Percentiles rank a stretch among this genome's conserved stretches.
These are phyloP conservation scores for Hymenoscyphus salicellus DNA, from an alignment of 2,329 filamentous ascomycete species.

Conservation along the genomic window DNA sequence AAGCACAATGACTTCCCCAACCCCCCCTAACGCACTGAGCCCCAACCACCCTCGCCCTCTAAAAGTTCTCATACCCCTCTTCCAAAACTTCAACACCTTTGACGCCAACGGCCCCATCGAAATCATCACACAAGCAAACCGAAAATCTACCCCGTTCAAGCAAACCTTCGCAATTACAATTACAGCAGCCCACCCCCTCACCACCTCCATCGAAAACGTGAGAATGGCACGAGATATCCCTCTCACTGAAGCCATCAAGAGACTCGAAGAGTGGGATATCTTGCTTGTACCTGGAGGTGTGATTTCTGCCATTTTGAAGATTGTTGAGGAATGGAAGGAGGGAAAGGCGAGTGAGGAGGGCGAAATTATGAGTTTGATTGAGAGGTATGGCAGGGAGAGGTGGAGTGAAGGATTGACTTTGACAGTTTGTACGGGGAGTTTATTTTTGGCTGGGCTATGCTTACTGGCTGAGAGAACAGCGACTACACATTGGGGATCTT, in stretches of 20 bases:
- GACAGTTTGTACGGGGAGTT: not conserved
- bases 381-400: not conserved
- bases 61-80: not conserved
- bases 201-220: not conserved
- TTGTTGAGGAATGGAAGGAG: not conserved
- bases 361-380: not conserved
- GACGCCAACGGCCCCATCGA: not conserved
- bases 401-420: not conserved
- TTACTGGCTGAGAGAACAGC: not conserved
- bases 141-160: not conserved
- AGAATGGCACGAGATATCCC: not conserved
- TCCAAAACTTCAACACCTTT: not conserved
- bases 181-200: not conserved
- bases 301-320: not conserved
- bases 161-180: not conserved
- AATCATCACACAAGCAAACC: not conserved
- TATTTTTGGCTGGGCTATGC: not conserved
- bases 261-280: not conserved
- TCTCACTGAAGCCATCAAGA: not conserved
- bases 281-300: not conserved
- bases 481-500: not conserved
- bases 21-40: not conserved
- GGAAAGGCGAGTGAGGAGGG: not conserved
- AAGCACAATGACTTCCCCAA: not conserved
- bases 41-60: not conserved